Percentiles rank a stretch among this genome's conserved stretches.
Conservation (phyloP, 805 yeast species). For the Diddensiella santjacobensis region DNA sequence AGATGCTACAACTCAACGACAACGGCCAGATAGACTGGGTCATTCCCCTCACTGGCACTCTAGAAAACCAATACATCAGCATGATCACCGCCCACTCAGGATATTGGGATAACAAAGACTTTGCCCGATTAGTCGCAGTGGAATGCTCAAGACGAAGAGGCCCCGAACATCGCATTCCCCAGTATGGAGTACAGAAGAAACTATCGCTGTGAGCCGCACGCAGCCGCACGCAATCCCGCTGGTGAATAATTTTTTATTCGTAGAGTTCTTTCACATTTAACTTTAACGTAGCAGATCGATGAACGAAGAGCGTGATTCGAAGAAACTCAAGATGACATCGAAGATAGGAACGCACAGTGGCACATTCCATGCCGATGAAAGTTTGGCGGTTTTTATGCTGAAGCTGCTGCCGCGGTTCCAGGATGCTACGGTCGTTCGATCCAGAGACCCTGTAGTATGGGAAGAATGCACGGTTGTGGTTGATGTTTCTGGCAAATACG, state of each 20-base stretch:
- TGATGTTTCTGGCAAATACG: conserved; percentile 92
- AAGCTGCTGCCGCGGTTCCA: conserved; percentile 64
- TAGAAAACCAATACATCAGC: conserved; percentile 74
- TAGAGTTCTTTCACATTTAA: too few relatives aligned
- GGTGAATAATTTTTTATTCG: too few relatives aligned
- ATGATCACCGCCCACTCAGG: conserved; percentile 87
- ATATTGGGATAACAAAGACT: conserved; percentile 81
- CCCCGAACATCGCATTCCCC: conserved; percentile 25
- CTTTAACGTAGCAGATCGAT: too few relatives aligned
- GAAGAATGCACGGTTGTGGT: conserved; percentile 87
- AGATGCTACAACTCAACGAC: conserved; percentile 55
- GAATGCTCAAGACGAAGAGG: conserved; percentile 36
- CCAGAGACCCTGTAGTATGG: conserved; percentile 79
- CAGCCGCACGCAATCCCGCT: not conserved
- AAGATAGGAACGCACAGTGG: conserved; percentile 79
- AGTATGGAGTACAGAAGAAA: conserved; percentile 22
- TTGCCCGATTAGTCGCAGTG: conserved; percentile 55
- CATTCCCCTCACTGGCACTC: conserved; percentile 50
- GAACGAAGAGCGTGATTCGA: conserved; percentile 1
- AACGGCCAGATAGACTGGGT: conserved; percentile 83
- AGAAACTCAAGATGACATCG: conserved; percentile 33
- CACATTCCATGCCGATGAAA: conserved; percentile 94
- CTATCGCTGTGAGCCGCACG: not conserved
- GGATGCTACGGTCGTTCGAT: conserved; percentile 68
- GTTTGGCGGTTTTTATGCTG: conserved; percentile 86